A percentile compares a stretch with the other conserved stretches of the same genome.
phyloP scores from a whole-genome alignment of 164 flowering plant species.

The Hamamelis virginiana region DNA sequence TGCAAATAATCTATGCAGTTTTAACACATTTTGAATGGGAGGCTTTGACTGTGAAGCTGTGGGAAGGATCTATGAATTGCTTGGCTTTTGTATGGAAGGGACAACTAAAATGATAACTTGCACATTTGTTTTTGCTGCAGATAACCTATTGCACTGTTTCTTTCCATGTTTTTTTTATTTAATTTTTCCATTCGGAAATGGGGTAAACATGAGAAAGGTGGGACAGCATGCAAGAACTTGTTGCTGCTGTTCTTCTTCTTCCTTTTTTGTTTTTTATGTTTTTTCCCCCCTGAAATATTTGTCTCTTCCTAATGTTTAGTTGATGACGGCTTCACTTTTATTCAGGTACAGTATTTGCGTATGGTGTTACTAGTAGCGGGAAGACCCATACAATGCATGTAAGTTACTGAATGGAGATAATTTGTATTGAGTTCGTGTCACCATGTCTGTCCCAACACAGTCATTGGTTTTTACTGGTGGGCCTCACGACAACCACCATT shows the following conservation, averaged over 20 bases:
- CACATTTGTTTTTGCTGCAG: neutral
- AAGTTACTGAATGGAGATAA: slow-evolving; percentile 20
- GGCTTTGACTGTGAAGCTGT: neutral
- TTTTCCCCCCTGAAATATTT: neutral
- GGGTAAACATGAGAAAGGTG: neutral
- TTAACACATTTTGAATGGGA: too few relatives aligned
- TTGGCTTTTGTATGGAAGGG: neutral
- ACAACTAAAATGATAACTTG: too few relatives aligned
- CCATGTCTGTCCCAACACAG: neutral
- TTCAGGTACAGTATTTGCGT: slow-evolving; percentile 72
- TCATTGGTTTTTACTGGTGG: neutral
- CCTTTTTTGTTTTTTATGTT: neutral
- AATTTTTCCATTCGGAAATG: neutral
- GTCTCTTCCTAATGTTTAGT: neutral
- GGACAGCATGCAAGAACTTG: neutral
- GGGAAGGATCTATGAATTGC: neutral
- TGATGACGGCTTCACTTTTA: neutral
- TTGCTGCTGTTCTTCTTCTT: neutral
- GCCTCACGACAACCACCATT: neutral
- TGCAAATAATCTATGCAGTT: too few relatives aligned
- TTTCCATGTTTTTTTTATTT: neutral
- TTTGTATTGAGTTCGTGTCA: neutral
- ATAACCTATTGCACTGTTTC: neutral
- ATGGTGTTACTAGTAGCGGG: slow-evolving; percentile 80
- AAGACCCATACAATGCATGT: slow-evolving; percentile 82